phyloP scores from a whole-genome alignment of 805 yeast species.

The Metschnikowia anglica region DNA sequence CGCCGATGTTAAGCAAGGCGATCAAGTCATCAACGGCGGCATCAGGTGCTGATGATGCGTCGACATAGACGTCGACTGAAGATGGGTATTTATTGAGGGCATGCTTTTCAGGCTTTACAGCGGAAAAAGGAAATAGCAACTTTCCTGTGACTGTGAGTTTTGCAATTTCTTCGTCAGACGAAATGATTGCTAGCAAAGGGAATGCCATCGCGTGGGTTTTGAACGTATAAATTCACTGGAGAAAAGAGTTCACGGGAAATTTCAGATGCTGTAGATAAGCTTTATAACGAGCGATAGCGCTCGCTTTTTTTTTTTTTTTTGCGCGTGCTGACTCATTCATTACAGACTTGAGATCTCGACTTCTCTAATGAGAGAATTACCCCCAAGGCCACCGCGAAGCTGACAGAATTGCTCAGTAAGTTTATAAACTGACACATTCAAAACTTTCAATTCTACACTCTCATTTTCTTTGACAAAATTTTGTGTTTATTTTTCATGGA shows the following conservation, averaged over 20 bases:
- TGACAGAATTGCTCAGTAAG: no score
- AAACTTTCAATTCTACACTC: no score
- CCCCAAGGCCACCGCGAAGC: no score
- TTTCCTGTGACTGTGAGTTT: slow-evolving; percentile 36
- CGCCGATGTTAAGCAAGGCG: slow-evolving; percentile 61
- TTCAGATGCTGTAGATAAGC: slow-evolving; percentile 3
- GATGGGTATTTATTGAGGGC: slow-evolving; percentile 32
- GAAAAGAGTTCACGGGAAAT: neutral
- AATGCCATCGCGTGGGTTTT: slow-evolving; percentile 30
- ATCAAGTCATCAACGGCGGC: slow-evolving; percentile 40
- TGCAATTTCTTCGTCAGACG: slow-evolving; percentile 23
- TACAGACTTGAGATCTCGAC: neutral
- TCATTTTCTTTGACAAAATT: no score
- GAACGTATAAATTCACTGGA: neutral
- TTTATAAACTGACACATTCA: no score
- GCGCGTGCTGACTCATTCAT: slow-evolving; percentile 12
- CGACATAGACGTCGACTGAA: slow-evolving; percentile 31
- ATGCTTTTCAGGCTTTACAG: slow-evolving; percentile 32
- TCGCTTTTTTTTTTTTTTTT: slow-evolving; percentile 3
- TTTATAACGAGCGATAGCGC: slow-evolving; percentile 1
- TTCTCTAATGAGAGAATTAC: neutral
- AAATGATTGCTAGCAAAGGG: slow-evolving; percentile 39
- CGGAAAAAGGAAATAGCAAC: slow-evolving; percentile 29
- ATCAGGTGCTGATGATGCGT: slow-evolving; percentile 23
- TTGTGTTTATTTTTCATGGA: neutral